phyloP scores from a whole-genome alignment of 148 eudicot species.

The Chenopodium suecicum region DNA sequence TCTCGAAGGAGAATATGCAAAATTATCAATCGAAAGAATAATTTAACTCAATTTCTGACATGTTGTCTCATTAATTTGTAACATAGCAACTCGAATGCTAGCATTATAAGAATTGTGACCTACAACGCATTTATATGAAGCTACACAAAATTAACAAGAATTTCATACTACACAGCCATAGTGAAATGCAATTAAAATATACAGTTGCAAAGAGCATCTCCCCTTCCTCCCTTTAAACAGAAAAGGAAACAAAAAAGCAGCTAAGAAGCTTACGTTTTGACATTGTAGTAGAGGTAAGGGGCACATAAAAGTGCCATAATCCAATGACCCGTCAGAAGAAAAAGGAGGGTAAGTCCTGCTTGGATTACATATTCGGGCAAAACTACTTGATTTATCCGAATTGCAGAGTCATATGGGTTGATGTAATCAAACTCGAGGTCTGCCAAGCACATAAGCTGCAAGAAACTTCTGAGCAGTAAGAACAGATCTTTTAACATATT shows the following conservation, averaged over 20 bases:
- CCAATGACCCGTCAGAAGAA: slow-evolving; percentile 89
- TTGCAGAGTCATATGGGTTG: slow-evolving; percentile 90
- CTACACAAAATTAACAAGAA: slow-evolving; percentile 7
- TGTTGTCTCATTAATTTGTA: not conserved
- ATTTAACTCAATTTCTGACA: not conserved
- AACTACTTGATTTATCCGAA: slow-evolving; percentile 72
- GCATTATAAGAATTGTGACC: not conserved
- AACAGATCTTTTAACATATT: not conserved
- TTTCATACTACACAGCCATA: not conserved
- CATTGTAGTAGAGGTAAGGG: slow-evolving; percentile 86
- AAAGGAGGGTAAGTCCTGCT: slow-evolving; percentile 67
- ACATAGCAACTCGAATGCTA: not conserved
- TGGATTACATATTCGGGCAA: slow-evolving; percentile 78
- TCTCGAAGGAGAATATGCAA: too few species aligned
- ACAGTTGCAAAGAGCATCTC: not conserved
- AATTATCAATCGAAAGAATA: not conserved
- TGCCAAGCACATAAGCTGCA: slow-evolving; percentile 96
- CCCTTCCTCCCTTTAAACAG: not conserved
- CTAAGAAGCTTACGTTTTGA: slow-evolving; percentile 65
- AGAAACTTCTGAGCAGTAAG: slow-evolving; percentile 22
- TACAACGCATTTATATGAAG: not conserved
- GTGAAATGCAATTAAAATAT: not conserved
- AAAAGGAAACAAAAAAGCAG: not conserved
- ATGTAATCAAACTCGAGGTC: slow-evolving; percentile 97
- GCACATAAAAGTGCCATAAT: slow-evolving; percentile 68